Conservation (phyloP, 2,329 filamentous ascomycete genomes). For the Alternaria conjuncta region DNA sequence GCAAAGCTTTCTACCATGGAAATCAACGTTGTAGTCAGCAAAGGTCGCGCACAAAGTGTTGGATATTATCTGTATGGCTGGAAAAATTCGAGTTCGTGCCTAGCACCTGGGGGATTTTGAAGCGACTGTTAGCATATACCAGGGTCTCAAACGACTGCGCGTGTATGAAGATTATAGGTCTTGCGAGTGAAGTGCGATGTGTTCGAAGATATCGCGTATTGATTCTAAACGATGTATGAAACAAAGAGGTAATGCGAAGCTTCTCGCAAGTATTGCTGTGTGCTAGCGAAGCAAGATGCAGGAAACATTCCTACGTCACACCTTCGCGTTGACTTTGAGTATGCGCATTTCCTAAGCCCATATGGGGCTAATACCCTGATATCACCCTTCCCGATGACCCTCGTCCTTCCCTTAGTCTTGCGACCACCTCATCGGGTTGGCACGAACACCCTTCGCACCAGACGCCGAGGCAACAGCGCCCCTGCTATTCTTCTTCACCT, state of each 20-base stretch:
- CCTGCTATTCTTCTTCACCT: neutral
- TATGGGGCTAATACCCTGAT: neutral
- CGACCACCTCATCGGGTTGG: slow-evolving; percentile 9
- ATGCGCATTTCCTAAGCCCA: neutral
- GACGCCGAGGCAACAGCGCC: neutral
- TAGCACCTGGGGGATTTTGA: neutral
- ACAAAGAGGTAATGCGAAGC: neutral
- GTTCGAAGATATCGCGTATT: neutral
- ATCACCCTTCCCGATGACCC: neutral
- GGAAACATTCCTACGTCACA: neutral
- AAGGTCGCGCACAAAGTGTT: neutral
- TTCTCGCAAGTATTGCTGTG: neutral
- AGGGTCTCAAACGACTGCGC: neutral
- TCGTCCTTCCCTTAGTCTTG: neutral
- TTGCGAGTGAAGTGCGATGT: neutral
- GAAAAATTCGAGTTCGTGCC: too few relatives aligned
- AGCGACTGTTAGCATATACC: neutral
- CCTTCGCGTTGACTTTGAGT: neutral
- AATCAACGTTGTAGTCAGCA: neutral
- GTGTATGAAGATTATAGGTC: neutral
- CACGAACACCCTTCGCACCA: neutral
- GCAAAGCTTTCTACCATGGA: neutral
- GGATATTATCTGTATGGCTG: too few relatives aligned
- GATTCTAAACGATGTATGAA: rapidly evolving
- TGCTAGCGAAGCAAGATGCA: neutral